phyloP scores from a whole-genome alignment of 2,329 filamentous ascomycete species.

The Neopestalotiopsis clavispora region DNA sequence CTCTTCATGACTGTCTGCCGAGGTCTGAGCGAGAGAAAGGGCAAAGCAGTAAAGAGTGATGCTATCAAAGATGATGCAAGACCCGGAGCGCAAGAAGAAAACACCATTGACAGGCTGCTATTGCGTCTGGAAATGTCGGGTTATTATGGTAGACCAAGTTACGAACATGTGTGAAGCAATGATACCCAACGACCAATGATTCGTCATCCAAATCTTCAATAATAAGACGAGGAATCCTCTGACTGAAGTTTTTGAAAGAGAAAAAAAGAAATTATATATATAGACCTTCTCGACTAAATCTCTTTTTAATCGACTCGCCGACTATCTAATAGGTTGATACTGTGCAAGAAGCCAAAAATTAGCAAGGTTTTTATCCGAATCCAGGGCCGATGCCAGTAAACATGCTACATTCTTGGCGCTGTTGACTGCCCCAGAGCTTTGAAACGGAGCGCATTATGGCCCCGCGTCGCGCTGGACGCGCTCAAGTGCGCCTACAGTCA shows the following conservation, averaged over 20 bases:
- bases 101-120: constrained; percentile 71
- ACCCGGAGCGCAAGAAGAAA: constrained; percentile 49
- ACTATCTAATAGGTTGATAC: no score
- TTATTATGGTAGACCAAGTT: constrained; percentile 56
- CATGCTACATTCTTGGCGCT: neutral
- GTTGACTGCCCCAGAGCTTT: neutral
- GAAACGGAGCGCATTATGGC: neutral
- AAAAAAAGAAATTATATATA: no score
- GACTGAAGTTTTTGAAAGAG: no score
- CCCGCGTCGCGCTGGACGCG: constrained; percentile 19
- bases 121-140: constrained; percentile 73
- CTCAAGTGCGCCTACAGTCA: neutral
- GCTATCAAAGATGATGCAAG: constrained; percentile 38
- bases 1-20: constrained; percentile 77
- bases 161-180: constrained; percentile 24
- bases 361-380: no score
- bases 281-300: no score
- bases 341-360: no score
- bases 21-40: constrained; percentile 68
- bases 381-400: neutral
- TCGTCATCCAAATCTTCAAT: neutral
- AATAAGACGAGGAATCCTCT: no score
- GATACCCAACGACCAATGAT: constrained; percentile 8
- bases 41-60: constrained; percentile 34
- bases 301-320: no score